Percentiles rank a stretch among this genome's conserved stretches.
These are phyloP conservation scores for Ophiostoma piceae DNA, from an alignment of 2,329 filamentous ascomycete species.

Conservation along the genomic window DNA sequence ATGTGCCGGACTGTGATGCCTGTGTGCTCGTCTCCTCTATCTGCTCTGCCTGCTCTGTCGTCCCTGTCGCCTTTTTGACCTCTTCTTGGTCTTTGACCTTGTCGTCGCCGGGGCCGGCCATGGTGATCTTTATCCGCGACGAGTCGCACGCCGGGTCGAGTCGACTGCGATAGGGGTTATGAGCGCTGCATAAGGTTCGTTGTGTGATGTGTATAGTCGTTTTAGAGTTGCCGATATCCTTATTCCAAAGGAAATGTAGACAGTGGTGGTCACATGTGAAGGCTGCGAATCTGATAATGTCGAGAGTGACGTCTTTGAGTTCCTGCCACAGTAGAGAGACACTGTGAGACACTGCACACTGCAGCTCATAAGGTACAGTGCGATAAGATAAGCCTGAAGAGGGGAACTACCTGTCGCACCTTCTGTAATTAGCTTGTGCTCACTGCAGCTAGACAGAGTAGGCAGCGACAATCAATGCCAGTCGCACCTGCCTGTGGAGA, in stretches of 20 bases:
- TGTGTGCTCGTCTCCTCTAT: background rate
- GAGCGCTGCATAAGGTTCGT: background rate
- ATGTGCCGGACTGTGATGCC: background rate
- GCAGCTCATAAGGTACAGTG: background rate
- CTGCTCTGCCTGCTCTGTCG: background rate
- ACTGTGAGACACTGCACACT: background rate
- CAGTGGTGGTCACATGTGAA: background rate
- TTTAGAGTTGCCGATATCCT: background rate
- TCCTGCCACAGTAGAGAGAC: background rate
- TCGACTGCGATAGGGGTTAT: slow-evolving; percentile 15
- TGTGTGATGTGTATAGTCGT: background rate
- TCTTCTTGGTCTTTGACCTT: slow-evolving; percentile 10
- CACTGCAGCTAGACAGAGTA: too few species aligned
- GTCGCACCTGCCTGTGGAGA: background rate
- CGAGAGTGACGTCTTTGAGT: slow-evolving; percentile 6
- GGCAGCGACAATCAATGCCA: background rate
- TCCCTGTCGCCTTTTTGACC: background rate
- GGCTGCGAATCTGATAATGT: background rate
- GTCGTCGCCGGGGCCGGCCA: slow-evolving; percentile 31
- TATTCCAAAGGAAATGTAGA: background rate
- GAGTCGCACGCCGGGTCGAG: slow-evolving; percentile 3
- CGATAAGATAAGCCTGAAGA: slow-evolving; percentile 21
- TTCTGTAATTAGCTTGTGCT: background rate
- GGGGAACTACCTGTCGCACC: background rate
- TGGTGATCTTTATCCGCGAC: slow-evolving; percentile 5